These are phyloP conservation scores for Pestalotiopsis sp. DNA, from an alignment of 2,329 filamentous ascomycete species.

Conservation along the genomic window DNA sequence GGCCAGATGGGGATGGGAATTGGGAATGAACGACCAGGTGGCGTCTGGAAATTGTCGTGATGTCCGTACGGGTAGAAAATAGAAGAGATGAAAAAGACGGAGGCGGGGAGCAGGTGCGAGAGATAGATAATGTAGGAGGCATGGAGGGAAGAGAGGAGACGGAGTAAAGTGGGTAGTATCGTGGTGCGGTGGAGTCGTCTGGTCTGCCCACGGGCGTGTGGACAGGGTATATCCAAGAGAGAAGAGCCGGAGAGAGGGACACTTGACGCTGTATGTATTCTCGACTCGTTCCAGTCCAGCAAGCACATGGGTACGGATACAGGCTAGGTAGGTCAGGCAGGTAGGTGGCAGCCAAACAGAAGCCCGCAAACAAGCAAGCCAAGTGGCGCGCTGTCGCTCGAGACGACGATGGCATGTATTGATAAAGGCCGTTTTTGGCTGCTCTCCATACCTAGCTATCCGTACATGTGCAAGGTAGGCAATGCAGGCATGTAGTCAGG, in stretches of 20 bases:
- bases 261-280: neutral
- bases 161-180: constrained; percentile 12
- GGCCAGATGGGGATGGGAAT: constrained; percentile 17
- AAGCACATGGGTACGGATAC: too few relatives aligned
- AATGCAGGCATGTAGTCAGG: neutral
- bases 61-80: neutral
- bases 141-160: neutral
- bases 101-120: constrained; percentile 18
- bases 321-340: neutral
- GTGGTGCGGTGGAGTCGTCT: constrained; percentile 4
- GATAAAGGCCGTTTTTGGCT: neutral
- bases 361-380: neutral
- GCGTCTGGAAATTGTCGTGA: neutral
- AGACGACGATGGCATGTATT: neutral
- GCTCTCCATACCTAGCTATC: neutral
- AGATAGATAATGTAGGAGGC: constrained; percentile 18
- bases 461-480: neutral
- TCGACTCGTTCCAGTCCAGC: neutral
- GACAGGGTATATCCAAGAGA: neutral
- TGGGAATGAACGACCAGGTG: constrained; percentile 26
- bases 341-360: neutral
- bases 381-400: constrained; percentile 2
- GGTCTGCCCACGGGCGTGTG: neutral
- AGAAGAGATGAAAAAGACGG: constrained; percentile 17
- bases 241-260: neutral